Percentiles rank a stretch among this genome's conserved stretches.
Evolutionary conservation across 345 rosid species (phyloP).

Genomic region (Erucastrum elatum): DNA sequence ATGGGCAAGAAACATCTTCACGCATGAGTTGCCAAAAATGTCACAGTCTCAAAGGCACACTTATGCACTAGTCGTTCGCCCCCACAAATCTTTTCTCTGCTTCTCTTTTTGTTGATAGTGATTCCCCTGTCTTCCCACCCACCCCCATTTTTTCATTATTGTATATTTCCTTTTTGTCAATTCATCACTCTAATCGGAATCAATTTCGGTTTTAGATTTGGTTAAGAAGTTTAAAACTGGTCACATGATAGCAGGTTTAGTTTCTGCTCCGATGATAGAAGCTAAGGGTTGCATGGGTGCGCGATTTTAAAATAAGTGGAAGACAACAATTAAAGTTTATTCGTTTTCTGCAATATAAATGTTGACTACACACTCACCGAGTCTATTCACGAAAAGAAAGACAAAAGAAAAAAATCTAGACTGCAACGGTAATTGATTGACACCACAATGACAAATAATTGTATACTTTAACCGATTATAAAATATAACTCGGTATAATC

Average conservation of each 20-base stretch:
- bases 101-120: constrained; percentile 43
- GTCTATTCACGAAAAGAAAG: constrained; percentile 21
- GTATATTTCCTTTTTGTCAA: constrained; percentile 24
- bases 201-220: constrained; percentile 9
- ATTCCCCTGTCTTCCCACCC: constrained; percentile 33
- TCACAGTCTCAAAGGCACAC: constrained; percentile 33
- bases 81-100: constrained; percentile 40
- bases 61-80: constrained; percentile 27
- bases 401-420: neutral
- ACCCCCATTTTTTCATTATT: constrained; percentile 12
- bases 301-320: constrained; percentile 15
- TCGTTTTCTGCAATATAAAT: constrained; percentile 1
- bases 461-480: neutral
- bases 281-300: neutral
- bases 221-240: constrained; percentile 1
- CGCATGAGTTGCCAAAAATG: constrained; percentile 45
- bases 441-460: constrained; percentile 3
- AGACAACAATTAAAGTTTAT: constrained; percentile 28
- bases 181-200: constrained; percentile 4
- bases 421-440: neutral
- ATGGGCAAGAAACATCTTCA: constrained; percentile 43
- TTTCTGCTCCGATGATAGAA: constrained; percentile 2
- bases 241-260: constrained; percentile 15
- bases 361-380: constrained; percentile 6
- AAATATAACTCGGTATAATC: neutral